These are phyloP conservation scores for Linnemannia schmuckeri DNA, from an alignment of 192 early-diverging fungal species.

Conservation along the genomic window DNA sequence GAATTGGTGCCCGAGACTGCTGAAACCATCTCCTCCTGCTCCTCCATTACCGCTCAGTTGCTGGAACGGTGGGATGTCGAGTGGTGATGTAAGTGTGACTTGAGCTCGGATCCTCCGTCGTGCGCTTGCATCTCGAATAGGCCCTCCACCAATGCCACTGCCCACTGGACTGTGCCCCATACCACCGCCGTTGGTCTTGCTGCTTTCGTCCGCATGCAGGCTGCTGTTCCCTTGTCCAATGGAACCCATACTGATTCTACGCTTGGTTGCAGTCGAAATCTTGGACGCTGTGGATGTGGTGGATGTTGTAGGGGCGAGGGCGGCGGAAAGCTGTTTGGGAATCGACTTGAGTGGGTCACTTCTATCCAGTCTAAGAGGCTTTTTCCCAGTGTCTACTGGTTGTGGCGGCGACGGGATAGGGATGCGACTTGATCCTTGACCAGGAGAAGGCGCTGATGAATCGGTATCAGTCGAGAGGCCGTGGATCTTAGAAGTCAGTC, in stretches of 20 bases:
- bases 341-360: background rate
- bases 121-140: slow-evolving; percentile 1
- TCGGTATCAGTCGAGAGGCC: background rate
- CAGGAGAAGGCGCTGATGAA: background rate
- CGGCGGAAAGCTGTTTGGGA: background rate
- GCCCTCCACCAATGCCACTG: background rate
- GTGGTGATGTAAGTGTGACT: background rate
- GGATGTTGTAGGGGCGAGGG: background rate
- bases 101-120: slow-evolving; percentile 1
- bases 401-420: background rate
- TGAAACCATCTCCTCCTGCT: background rate
- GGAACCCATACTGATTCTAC: background rate
- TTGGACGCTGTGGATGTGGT: background rate
- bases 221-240: background rate
- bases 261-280: background rate
- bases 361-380: background rate
- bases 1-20: background rate
- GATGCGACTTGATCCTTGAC: background rate
- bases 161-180: background rate
- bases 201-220: background rate
- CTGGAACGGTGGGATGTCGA: background rate
- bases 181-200: background rate
- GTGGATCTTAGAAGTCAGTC: background rate
- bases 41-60: background rate
- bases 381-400: background rate